Base-by-base conservation (phyloP, 371 early-diverging fungal species). In the Mucor plumbeus region DNA sequence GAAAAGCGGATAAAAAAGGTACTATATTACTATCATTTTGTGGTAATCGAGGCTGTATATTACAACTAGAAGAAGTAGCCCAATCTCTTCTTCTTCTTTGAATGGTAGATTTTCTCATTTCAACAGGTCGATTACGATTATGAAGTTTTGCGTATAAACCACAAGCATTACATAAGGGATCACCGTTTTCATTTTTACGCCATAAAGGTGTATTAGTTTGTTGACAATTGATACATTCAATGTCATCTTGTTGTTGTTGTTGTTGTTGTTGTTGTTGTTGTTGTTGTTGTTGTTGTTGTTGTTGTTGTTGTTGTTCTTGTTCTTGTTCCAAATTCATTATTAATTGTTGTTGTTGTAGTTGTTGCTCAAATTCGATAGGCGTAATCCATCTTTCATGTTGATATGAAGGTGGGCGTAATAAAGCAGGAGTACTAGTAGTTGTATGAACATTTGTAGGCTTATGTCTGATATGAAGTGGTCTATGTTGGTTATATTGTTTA, bases 151-250 rank as follows among this genome's bases (percentile, higher is more conserved):
- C 87, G 71, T 96, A 96, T n/a, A 96, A 79, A 10, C 95, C 95
- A 66, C 96, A 95, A 0, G 96, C 95, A 74, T 96, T 96, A 77
- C 97, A 95, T 19, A 95, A 87, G n/a, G 91, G 85, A 66, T 91
- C 86, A 26, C 93, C 94, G 41, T 89, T 82, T 34, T 88, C 85
- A 64, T 93, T 90, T 69, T 93, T 88, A 17, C 96, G 85, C 96
- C 95, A 95, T 44, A 94, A 85, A 9, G 97, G 95, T 1, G 97
- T 96, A 54, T 89, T 85, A 1, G 91, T 94, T 53, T 93, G 92
- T 14, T 82, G 84, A 68, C 96, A 95, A 67, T 95, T 94, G 10
- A 87, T 85, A 65, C 96, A 95, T 59, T 77, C 56, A 44, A 64
- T 64, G 4, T 39, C 34, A 2, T 48, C 31, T 7, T 44, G 55